A percentile compares a stretch with the other conserved stretches of the same genome.
phyloP scores from a whole-genome alignment of 2,329 filamentous ascomycete genomes.

The Pleochaeta shiraiana region DNA sequence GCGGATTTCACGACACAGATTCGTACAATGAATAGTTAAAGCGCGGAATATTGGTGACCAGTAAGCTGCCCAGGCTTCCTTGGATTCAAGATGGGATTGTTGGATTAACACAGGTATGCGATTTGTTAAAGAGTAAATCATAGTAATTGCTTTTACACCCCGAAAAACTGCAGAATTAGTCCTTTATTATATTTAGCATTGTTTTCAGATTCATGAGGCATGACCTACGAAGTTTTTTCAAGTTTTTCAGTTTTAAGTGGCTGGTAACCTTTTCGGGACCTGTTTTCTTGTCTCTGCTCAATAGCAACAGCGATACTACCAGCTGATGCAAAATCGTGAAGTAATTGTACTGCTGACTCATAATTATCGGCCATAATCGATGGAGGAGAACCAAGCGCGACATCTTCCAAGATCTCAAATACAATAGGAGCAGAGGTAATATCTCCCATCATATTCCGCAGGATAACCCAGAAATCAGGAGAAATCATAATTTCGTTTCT shows the following conservation, averaged over 20 bases:
- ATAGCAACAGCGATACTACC: conserved; percentile 49
- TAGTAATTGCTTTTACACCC: conserved; percentile 57
- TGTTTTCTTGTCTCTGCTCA: conserved; percentile 44
- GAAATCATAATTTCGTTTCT: conserved; percentile 89
- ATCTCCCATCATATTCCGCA: conserved; percentile 50
- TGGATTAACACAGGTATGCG: conserved; percentile 74
- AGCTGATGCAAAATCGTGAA: conserved; percentile 77
- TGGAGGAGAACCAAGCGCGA: conserved; percentile 47
- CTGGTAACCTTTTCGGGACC: conserved; percentile 21
- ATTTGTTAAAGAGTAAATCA: conserved; percentile 62
- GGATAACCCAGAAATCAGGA: conserved; percentile 88
- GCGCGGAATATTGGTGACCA: conserved; percentile 91
- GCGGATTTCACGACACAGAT: conserved; percentile 81
- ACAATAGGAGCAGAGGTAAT: conserved; percentile 53
- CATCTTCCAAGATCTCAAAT: conserved; percentile 68
- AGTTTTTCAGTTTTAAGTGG: conserved; percentile 20
- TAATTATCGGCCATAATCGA: conserved; percentile 93
- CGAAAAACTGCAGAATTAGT: conserved; percentile 53
- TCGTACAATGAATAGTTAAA: conserved; percentile 74
- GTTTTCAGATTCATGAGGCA: not conserved
- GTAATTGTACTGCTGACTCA: conserved; percentile 59
- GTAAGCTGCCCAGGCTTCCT: conserved; percentile 90
- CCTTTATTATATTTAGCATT: conserved; percentile 20
- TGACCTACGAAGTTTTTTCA: conserved; percentile 30
- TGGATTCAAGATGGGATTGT: conserved; percentile 77